Base-by-base conservation (phyloP, 352 stramenopile species). In the Phytophthora macrochlamydospora region DNA sequence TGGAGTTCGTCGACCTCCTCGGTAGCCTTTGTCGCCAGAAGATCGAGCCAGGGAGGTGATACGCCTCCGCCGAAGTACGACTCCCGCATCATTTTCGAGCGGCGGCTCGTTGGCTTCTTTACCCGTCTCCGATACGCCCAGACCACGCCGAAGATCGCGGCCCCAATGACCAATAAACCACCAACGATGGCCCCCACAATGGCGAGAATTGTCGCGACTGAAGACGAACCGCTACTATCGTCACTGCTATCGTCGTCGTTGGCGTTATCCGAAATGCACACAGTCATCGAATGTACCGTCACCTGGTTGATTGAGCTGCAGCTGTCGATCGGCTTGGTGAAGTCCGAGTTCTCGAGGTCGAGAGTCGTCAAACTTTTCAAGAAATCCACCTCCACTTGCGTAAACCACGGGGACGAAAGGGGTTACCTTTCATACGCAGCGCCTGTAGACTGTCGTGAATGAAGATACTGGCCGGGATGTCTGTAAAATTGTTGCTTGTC, bases 401-500 rank as follows among this genome's bases (percentile, higher is more conserved):
- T 84, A 59, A 90, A 92, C 52, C 55, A 70, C 46, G 73, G 73
- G 12, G 58, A 65, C 28, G 43, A 29, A 24, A 80, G 55, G 7
- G 79, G 82, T 51, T 92, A n/a, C 29, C 51, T 1, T 76, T 65
- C 14, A 92, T 61, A 32, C 79, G 69, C 8, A 92, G 62, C 35
- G 71, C 56, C 43, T 76, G 55, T 18, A 92, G 69, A 3, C 56
- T 74, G 13, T 72, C 50, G 60, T 89, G 77, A 6, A 74, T 68
- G 55, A 83, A 92, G 8, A 92, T 71, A 4, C 71, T 69, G 3
- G 56, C 32, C 2, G 81, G 83, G 31, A 90, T 81, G 13, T 65
- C 69, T 1, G 75, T 78, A 32, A 92, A 70, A 7, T 83, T 72
- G 65, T 92, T 92, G 60, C 59, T 38, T 7, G 67, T 78, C 31